These are phyloP conservation scores for Ophiocordyceps camponoti-floridani DNA, from an alignment of 2,329 filamentous ascomycete species.

Conservation along the genomic window DNA sequence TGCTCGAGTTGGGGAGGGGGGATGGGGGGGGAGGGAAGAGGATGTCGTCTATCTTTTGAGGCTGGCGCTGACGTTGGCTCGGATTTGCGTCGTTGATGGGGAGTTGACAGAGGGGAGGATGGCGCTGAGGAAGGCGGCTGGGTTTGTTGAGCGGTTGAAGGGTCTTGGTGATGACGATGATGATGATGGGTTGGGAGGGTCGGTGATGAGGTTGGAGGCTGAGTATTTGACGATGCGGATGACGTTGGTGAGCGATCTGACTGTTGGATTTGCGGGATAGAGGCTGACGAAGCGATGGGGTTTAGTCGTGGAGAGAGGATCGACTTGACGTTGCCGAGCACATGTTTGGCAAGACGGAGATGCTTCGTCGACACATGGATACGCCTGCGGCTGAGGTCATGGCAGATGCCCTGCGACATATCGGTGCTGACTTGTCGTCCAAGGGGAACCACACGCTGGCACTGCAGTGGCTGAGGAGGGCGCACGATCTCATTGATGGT, in stretches of 20 bases:
- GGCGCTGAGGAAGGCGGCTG: constrained; percentile 45
- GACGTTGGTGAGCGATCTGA: constrained; percentile 41
- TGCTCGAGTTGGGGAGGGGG: constrained; percentile 39
- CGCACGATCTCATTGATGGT: constrained; percentile 37
- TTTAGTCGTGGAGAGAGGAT: constrained; percentile 55
- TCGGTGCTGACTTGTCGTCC: constrained; percentile 42
- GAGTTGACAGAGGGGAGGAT: constrained; percentile 40
- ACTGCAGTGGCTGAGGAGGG: constrained; percentile 55
- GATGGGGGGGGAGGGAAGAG: constrained; percentile 9
- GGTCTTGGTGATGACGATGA: neutral
- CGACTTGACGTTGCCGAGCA: constrained; percentile 62
- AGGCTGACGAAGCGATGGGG: no score
- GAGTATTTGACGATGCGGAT: constrained; percentile 52
- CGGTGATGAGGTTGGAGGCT: constrained; percentile 22
- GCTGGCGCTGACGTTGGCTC: constrained; percentile 50
- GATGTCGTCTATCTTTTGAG: constrained; percentile 41
- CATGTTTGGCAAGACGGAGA: constrained; percentile 46
- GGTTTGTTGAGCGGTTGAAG: constrained; percentile 21
- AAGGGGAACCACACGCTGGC: constrained; percentile 37
- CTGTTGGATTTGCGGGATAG: no score
- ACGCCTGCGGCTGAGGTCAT: constrained; percentile 38
- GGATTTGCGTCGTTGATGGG: constrained; percentile 24
- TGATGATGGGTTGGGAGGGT: neutral
- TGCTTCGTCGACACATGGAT: constrained; percentile 21
- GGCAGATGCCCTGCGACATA: constrained; percentile 51